phyloP scores from a whole-genome alignment of 225 moss, liverwort and hornwort genomes.

The Physcomitrium patens region DNA sequence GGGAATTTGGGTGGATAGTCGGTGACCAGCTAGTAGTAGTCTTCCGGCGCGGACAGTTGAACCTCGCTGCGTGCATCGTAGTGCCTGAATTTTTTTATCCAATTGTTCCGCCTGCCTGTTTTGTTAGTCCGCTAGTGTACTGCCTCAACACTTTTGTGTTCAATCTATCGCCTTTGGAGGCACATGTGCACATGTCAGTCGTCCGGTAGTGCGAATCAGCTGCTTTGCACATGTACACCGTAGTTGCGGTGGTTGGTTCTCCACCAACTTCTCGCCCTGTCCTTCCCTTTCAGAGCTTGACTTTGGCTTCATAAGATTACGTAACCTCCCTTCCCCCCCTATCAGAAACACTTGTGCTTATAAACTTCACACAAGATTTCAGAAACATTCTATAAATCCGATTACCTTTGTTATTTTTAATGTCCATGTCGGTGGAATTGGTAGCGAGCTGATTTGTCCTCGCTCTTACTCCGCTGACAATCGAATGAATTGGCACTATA shows the following conservation, averaged over 20 bases:
- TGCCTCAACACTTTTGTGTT: neutral
- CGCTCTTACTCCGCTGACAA: too few relatives aligned
- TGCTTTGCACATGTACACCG: neutral
- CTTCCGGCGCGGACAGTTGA: too few relatives aligned
- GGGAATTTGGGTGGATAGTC: too few relatives aligned
- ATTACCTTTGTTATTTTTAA: neutral
- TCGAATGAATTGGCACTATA: too few relatives aligned
- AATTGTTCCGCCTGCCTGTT: neutral
- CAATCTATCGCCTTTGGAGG: constrained; percentile 3
- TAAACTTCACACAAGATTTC: neutral
- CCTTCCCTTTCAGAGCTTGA: neutral
- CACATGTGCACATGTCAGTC: neutral
- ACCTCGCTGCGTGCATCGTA: too few relatives aligned
- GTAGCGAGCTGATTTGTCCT: too few relatives aligned
- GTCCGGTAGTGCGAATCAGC: neutral
- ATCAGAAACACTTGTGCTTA: neutral
- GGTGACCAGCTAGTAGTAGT: too few relatives aligned
- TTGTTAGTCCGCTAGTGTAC: neutral
- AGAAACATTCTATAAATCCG: too few relatives aligned
- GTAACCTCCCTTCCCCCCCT: neutral
- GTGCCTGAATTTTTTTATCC: too few relatives aligned
- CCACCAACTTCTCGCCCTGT: constrained; percentile 18
- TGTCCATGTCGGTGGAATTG: neutral
- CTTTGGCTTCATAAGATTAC: neutral
- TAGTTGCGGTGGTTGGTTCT: neutral